A percentile compares a stretch with the other conserved stretches of the same genome.
phyloP scores from a whole-genome alignment of 228 moss, liverwort and hornwort species.

The Sphagnum magellanicum region DNA sequence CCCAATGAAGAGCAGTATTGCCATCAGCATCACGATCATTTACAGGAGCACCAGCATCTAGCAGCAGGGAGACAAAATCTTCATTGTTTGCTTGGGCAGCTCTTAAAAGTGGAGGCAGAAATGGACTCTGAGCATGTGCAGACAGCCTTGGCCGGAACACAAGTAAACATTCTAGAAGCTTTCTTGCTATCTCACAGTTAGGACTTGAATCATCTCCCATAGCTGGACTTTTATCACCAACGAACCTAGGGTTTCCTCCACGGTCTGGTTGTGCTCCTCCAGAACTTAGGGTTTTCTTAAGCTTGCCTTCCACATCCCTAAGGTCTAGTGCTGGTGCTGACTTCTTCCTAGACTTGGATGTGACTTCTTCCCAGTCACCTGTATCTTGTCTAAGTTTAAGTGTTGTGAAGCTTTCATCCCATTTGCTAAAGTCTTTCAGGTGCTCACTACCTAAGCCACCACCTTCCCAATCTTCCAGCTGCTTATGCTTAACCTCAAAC shows the following conservation, averaged over 20 bases:
- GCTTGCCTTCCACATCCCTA: conserved; percentile 38
- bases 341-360: conserved; percentile 77
- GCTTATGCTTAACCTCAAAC: conserved; percentile 53
- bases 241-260: conserved; percentile 24
- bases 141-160: conserved; percentile 78
- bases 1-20: conserved; percentile 94
- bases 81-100: conserved; percentile 89
- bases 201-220: conserved; percentile 64
- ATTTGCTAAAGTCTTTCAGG: conserved; percentile 58
- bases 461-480: conserved; percentile 61
- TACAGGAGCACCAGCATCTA: conserved; percentile 77
- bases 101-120: conserved; percentile 81
- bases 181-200: conserved; percentile 81
- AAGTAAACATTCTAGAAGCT: conserved; percentile 88
- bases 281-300: conserved; percentile 58
- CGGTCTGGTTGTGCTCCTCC: conserved; percentile 65
- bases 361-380: conserved; percentile 76
- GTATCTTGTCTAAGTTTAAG: conserved; percentile 59
- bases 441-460: conserved; percentile 31
- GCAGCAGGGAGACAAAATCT: conserved; percentile 60
- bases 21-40: conserved; percentile 90
- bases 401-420: conserved; percentile 52
- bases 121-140: conserved; percentile 84
- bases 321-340: conserved; percentile 36
- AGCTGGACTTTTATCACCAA: conserved; percentile 30